phyloP scores from a whole-genome alignment of 768 basidiomycete genomes.

The Boletus edulis region DNA sequence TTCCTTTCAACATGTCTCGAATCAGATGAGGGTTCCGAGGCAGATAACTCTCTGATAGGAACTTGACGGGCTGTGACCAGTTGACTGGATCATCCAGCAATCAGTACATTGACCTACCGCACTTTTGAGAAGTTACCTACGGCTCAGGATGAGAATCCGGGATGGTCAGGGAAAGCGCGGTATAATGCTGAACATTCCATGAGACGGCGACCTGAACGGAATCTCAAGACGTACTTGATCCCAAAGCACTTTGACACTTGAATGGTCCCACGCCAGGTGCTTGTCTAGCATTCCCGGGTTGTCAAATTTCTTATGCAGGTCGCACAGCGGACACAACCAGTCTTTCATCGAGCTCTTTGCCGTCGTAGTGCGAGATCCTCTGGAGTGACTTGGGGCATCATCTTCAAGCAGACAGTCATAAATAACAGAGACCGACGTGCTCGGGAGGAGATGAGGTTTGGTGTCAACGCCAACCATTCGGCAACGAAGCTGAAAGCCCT shows the following conservation, averaged over 20 bases:
- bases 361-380: slow-evolving; percentile 5
- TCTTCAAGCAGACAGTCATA: slow-evolving; percentile 15
- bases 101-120: neutral
- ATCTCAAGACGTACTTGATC: slow-evolving; percentile 19
- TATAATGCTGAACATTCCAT: slow-evolving; percentile 10
- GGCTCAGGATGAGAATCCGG: slow-evolving; percentile 6
- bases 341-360: slow-evolving; percentile 28
- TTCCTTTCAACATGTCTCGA: neutral
- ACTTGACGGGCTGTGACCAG: neutral
- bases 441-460: slow-evolving; percentile 17
- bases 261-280: slow-evolving; percentile 54
- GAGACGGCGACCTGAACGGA: neutral
- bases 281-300: slow-evolving; percentile 42
- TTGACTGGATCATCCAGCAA: neutral
- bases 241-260: slow-evolving; percentile 40
- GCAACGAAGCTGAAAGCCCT: slow-evolving; percentile 49
- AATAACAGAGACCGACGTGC: slow-evolving; percentile 23
- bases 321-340: slow-evolving; percentile 58
- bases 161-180: slow-evolving; percentile 16
- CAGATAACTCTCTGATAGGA: slow-evolving; percentile 2
- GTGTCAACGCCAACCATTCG: slow-evolving; percentile 34
- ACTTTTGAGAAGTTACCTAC: slow-evolving; percentile 10
- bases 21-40: slow-evolving; percentile 2
- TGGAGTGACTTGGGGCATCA: slow-evolving; percentile 5
- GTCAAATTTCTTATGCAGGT: slow-evolving; percentile 40